These are phyloP conservation scores for Aspergillus sp. DNA, from an alignment of 2,329 filamentous ascomycete species.

Conservation along the genomic window DNA sequence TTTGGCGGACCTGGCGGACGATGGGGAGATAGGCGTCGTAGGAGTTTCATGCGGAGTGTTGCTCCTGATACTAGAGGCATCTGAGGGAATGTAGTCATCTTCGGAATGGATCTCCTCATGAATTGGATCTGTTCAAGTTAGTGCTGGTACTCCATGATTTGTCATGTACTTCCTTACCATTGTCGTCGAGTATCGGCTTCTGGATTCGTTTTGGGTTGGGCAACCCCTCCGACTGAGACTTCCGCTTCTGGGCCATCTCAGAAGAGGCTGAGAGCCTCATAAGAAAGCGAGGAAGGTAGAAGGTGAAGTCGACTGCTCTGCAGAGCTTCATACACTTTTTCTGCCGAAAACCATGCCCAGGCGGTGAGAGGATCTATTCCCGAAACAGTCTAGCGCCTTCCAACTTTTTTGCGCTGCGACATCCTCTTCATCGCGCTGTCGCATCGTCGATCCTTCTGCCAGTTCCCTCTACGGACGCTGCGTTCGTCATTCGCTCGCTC, in stretches of 20 bases:
- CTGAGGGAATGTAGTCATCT: constrained; percentile 21
- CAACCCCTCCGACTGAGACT: constrained; percentile 17
- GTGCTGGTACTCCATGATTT: constrained; percentile 4
- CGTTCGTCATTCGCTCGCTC: constrained; percentile 7
- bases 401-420: constrained; percentile 25
- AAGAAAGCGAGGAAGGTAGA: constrained; percentile 2
- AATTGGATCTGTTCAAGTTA: constrained; percentile 30
- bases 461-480: constrained; percentile 5
- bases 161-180: constrained; percentile 16
- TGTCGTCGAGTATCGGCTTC: constrained; percentile 18
- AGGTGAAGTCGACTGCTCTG: neutral
- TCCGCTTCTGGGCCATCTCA: constrained; percentile 30
- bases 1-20: constrained; percentile 39
- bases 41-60: constrained; percentile 38
- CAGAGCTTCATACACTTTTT: constrained; percentile 1
- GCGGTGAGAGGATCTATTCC: constrained; percentile 19
- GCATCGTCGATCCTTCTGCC: constrained; percentile 9
- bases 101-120: constrained; percentile 27
- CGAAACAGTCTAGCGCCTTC: constrained; percentile 18
- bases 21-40: constrained; percentile 42
- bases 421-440: constrained; percentile 12
- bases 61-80: constrained; percentile 19
- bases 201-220: constrained; percentile 23
- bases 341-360: constrained; percentile 23
- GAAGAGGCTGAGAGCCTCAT: constrained; percentile 1